Evolutionary conservation across 2,329 filamentous ascomycete genomes (phyloP), one percentile per base, ranked within the genome.

Genomic region (Xylariaceae sp.): DNA sequence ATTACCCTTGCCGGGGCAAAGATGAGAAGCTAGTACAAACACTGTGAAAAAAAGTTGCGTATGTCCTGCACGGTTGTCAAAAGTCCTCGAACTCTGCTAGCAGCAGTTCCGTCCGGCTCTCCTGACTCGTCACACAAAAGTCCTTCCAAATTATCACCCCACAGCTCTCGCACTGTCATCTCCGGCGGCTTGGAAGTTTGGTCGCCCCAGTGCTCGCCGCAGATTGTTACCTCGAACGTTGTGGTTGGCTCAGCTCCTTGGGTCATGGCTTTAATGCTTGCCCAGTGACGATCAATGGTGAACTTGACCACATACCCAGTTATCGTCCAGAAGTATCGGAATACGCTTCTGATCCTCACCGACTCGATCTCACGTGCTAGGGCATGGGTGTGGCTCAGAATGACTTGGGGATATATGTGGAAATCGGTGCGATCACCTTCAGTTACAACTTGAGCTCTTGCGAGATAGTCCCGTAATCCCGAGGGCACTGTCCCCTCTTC

Each of bases 241-340:
- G 53, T 48, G 6, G 46, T 49, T 12, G 54, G 53, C 3, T 39
- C 32, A 3, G 40, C 22, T n/a, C 43, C 33, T 6, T 45, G 41
- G 5, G 50, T 38, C 47, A 61, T 58, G 8, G 42, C 54, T 27
- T 14, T 35, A 38, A 55, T 54, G 40, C 23, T 51, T 34, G 45
- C 25, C 63, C 66, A 68, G 17, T 61, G 55, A 22, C 63, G 64
- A 45, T 64, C 63, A 16, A 68, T 52, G 6, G 59, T 52, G 12
- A 72, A 51, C 40, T 71, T 62, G 12, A 71, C 47, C 8, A 55
- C 43, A 37, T 68, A 71, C 4, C 55, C 49, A 1, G 57, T 61
- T 3, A 45, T 23, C 33, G 58, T 59, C 55, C 58, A 67, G 19
- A 56, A 48, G 33, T 62, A 68, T 4, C 53, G 57, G 57, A 65